Base-by-base conservation (phyloP, 1,284 basidiomycete species). In the Meira miltonrushii region DNA sequence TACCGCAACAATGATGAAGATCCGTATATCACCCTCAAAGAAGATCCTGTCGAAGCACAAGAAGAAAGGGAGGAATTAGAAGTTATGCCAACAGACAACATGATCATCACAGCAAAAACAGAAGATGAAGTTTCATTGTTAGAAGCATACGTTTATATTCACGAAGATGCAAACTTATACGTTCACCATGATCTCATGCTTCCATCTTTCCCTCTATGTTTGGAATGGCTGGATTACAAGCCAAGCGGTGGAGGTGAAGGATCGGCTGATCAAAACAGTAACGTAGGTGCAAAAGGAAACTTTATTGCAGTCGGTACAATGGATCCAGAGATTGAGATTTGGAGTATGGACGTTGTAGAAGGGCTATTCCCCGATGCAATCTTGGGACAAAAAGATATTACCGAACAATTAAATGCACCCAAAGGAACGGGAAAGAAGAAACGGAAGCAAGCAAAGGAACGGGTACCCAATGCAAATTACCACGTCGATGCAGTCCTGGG, bases 111-210 rank as follows among this genome's bases (percentile, higher is more conserved):
- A 17, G 93, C 93, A 37, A 95, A 94, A 85, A 97, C 95, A 0
- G 91, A 95, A 76, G 92, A 96, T 80, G 93, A 97, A 62, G 85
- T 98, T 55, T 95, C 94, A 0, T 91, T 95, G 68, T 85, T 98
- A 61, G 95, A 98, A 58, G 73, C 69, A 13, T 70, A 78, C 57
- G 58, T 78, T 37, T 78, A 78, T 61, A 64, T 69, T 11, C 62
- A 71, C 1, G 33, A 58, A 37, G 71, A 71, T 49, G 43, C 79
- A 77, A 92, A 92, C 75, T 84, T 98, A 37, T 98, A 94, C 78
- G 89, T 90, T 28, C 95, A 98, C 78, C 95, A 99, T 81, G 95
- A 99, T 79, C 84, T 97, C 73, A 90, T 99, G 86, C 85, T 99
- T 15, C 94, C 94, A 59, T 89, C 91, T 61, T 95, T 97, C 81